Base-by-base conservation (phyloP, 2,329 filamentous ascomycete genomes). In the Lachnellula hyalina region DNA sequence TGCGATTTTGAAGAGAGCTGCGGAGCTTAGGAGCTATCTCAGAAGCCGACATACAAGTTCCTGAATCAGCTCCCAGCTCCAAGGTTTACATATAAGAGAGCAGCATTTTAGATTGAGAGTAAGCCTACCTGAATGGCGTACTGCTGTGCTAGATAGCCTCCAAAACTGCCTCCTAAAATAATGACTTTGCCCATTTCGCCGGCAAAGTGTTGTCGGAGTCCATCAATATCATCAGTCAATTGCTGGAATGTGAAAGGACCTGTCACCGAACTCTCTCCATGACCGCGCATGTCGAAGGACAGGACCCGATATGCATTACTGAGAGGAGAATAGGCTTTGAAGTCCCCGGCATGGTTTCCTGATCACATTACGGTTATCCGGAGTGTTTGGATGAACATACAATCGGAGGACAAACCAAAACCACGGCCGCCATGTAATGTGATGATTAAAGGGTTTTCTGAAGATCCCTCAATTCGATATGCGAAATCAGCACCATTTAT, bases 141-240 rank as follows among this genome's bases (percentile, higher is more conserved):
- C 4, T 72, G 68, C 55, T 71, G 69, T 0, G 72, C 72, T 4
- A 74, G 57, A 38, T 70, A 74, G 0, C 71, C 72, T 9, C 72
- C 72, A 45, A 74, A 74, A 53, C 71, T 73, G 2, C 72, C 72
- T 8, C 71, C 72, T 14, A 68, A 70, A 21, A 74, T 65, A 34
- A 73, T 65, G 12, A 64, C 66, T 14, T 66, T 58, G 19, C 57
- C 44, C 0, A 64, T 52, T 5, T 52, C 51, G 1, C 61, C 65
- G 2, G 60, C 59, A 59, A 72, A 72, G 25, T 67, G 65, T 38
- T 35, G 42, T 8, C 70, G 63, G 5, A 73, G 49, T 0, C 58
- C 65, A 21, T 73, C 70, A 25, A 73, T 65, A 47, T 73, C 70
- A 19, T 72, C 71, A 5, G 72, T 70, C 6, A 74, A 60, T 59